Evolutionary conservation across 768 basidiomycete species (phyloP).

Genomic region (Tricholoma sp.): DNA sequence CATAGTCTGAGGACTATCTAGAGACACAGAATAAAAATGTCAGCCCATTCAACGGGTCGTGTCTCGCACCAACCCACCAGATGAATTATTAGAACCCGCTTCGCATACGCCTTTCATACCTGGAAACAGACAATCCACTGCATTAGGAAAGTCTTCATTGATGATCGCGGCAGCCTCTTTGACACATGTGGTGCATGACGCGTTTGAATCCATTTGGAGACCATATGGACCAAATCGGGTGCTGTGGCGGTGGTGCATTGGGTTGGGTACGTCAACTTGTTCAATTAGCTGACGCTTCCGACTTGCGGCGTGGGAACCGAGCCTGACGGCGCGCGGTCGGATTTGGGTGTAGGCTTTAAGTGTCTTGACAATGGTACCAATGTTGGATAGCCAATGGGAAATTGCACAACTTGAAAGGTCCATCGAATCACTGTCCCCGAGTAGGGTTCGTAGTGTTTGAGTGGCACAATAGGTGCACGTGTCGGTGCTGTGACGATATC

Average conservation of each 20-base stretch:
- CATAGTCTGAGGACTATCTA: not conserved
- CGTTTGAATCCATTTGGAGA: not conserved
- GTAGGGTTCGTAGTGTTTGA: slow-evolving; percentile 1
- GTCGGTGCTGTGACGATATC: not conserved
- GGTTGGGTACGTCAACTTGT: not conserved
- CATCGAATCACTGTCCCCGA: not conserved
- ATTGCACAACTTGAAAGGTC: not conserved
- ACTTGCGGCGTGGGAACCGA: not conserved
- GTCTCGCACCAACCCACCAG: not conserved
- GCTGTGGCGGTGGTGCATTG: not conserved
- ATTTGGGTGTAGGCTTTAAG: not conserved
- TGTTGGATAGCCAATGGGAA: not conserved
- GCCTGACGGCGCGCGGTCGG: not conserved
- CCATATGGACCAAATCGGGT: not conserved
- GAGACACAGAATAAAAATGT: not conserved
- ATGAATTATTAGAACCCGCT: not conserved
- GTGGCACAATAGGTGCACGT: slow-evolving; percentile 7
- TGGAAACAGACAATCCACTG: slow-evolving; percentile 6
- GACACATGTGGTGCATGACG: slow-evolving; percentile 10
- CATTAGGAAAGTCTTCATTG: slow-evolving; percentile 6
- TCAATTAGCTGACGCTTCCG: not conserved
- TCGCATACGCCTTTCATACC: slow-evolving; percentile 4
- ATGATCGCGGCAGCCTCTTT: slow-evolving; percentile 4
- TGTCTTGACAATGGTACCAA: slow-evolving; percentile 4
- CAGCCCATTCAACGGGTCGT: not conserved